Evolutionary conservation across 371 early-diverging fungal species (phyloP).

Genomic region (Mucor lusitanicus): DNA sequence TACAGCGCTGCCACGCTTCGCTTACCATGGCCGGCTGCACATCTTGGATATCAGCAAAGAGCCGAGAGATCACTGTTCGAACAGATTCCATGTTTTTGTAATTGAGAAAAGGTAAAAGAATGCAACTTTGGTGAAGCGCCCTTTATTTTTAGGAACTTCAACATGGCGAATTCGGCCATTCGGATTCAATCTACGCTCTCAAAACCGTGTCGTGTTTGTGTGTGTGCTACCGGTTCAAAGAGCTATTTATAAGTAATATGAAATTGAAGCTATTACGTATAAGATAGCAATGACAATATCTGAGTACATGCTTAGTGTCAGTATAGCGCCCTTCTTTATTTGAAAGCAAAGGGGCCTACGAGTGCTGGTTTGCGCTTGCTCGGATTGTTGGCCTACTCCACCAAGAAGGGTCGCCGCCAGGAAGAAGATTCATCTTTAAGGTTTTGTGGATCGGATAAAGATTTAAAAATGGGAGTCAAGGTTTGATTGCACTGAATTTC

Average conservation of each 20-base stretch:
- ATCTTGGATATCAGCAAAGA: conserved; percentile 47
- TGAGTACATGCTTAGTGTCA: background rate
- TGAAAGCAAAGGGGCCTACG: too few relatives aligned
- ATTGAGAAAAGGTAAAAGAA: background rate
- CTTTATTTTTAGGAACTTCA: background rate
- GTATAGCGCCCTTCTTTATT: background rate
- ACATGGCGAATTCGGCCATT: background rate
- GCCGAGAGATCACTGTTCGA: conserved; percentile 42
- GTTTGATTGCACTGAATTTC: too few relatives aligned
- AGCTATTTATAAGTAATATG: background rate
- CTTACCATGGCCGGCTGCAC: conserved; percentile 23
- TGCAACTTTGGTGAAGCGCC: background rate
- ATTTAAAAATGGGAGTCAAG: too few relatives aligned
- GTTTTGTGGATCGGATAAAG: too few relatives aligned
- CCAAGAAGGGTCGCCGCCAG: too few relatives aligned
- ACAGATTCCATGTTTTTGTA: conserved; percentile 40
- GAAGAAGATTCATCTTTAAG: too few relatives aligned
- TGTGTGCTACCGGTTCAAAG: background rate
- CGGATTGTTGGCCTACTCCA: too few relatives aligned
- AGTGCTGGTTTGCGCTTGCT: too few relatives aligned
- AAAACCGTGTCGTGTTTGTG: background rate
- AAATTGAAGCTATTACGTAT: too few relatives aligned
- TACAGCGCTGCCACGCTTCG: too few relatives aligned
- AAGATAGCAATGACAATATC: background rate
- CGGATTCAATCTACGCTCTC: background rate